phyloP scores from a whole-genome alignment of 2,329 filamentous ascomycete species.

The Colletotrichum viniferum region DNA sequence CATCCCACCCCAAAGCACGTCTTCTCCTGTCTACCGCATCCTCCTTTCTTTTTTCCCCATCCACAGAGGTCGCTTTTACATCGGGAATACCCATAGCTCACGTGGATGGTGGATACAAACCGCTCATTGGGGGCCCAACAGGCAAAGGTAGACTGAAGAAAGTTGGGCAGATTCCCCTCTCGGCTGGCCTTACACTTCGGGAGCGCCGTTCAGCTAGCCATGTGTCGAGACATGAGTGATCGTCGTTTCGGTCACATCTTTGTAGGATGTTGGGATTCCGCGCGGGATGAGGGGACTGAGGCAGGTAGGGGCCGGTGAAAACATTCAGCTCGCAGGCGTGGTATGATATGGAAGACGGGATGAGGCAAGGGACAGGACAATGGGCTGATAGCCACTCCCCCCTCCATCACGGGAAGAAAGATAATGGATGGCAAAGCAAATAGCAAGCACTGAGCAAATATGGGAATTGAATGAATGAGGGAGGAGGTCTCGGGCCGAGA shows the following conservation, averaged over 20 bases:
- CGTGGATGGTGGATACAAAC: background rate
- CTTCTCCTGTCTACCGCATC: background rate
- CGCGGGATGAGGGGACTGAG: background rate
- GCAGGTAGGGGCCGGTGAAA: background rate
- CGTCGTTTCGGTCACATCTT: background rate
- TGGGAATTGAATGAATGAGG: background rate
- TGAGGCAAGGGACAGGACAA: background rate
- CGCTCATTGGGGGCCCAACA: background rate
- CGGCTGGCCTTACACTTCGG: background rate
- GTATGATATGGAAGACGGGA: background rate
- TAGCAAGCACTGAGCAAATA: background rate
- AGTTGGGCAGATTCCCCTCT: background rate
- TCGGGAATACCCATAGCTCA: background rate
- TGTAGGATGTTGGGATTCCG: background rate
- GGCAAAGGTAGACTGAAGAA: background rate
- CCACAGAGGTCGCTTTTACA: background rate
- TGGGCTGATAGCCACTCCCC: background rate
- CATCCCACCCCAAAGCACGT: background rate
- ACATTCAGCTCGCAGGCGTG: background rate
- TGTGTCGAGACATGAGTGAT: background rate
- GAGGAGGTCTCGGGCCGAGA: background rate
- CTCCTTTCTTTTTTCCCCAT: background rate
- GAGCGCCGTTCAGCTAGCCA: background rate
- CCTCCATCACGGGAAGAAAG: background rate
- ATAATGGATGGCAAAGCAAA: background rate